Base-by-base conservation (phyloP, 2,329 filamentous ascomycete species). In the Tolypocladium tropicale region DNA sequence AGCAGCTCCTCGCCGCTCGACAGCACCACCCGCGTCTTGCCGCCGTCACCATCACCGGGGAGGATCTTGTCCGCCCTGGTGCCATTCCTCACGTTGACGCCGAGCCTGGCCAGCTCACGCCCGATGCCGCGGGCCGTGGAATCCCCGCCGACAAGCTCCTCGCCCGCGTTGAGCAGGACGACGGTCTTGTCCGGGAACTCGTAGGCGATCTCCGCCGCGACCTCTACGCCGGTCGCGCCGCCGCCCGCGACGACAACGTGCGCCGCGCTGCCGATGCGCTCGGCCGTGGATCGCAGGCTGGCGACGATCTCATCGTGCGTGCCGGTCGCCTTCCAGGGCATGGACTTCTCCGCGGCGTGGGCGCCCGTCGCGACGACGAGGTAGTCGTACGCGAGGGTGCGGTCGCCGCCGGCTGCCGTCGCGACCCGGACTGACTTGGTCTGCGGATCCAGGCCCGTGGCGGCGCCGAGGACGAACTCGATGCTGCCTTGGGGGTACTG, bases 301-400 rank as follows among this genome's bases (percentile, higher is more conserved):
- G 62, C 64, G 12, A 74, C 50, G 25, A 74, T 68, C 54, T 78
- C 75, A 54, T 78, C 75, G 64, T 80, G 71, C 10, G 71, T 73
- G 61, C 72, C 74, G 46, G 70, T 67, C 46, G 73, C 72, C 66
- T 84, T 83, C 77, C 80, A 83, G 2, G 79, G 79, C 55, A 76
- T 66, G 32, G 65, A 60, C n/a, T 62, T 57, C 23, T 71, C 69
- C 32, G 70, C 64, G 48, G 70, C 67, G 59, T 75, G 74, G 21
- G 80, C 70, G 48, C 81, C 81, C 0, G 80, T 84, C 18, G 80
- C 80, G 43, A 84, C 65, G 46, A 84, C 77, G 51, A 84, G 75
- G 60, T 82, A 78, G 67, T 82, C 78, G 64, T 84, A 84, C 53
- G 64, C 54, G 14, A 80, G 53, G 16, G 63, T 63, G 39, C 69